Evolutionary conservation across 1,139 yeast species (phyloP), one percentile per base, ranked within the genome.

Genomic region (Yamadazyma siamensis): DNA sequence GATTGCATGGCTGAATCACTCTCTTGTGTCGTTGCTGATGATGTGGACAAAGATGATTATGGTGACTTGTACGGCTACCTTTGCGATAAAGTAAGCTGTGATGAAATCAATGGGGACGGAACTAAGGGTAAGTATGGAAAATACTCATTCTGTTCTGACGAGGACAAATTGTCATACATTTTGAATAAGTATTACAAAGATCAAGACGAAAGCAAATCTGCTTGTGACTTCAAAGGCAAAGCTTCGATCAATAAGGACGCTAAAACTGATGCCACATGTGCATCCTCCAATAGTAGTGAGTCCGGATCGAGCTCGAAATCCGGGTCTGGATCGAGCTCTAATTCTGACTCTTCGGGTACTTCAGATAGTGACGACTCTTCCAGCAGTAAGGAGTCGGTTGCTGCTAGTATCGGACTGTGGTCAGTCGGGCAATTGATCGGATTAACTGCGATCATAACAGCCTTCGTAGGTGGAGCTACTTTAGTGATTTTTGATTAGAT

Each of bases 201-300:
- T 22, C 65, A 77, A 34, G 71, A 65, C 45, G 56, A 59, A 36
- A 39, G 41, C 36, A 40, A 56, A 14, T 53, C 65, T 28, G 84
- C 84, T 29, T 83, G 94, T 71, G 73, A 70, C 54, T 83, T 82
- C 60, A 56, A 59, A 39, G 91, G 94, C 40, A 69, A 80, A 37
- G 87, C 85, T 31, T 44, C 76, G 22, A 32, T 74, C 26, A 59
- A 60, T 39, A 49, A 60, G 32, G 41, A 41, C 24, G 70, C 72
- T 31, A 59, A 71, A 20, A 59, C 81, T 34, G 80, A 83, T 39
- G 71, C 76, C 27, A 64, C 77, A 28, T 66, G 79, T 61, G 49
- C 77, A 59, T 39, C 55, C 46, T 40, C 57, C 36, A 21, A 30
- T 6, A 54, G 63, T 28, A 71, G 74, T 31, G 20, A 7, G 10